Evolutionary conservation across 441 rosid genomes (phyloP), one percentile per base, ranked within the genome.

Genomic region (Theobroma grandiflorum): DNA sequence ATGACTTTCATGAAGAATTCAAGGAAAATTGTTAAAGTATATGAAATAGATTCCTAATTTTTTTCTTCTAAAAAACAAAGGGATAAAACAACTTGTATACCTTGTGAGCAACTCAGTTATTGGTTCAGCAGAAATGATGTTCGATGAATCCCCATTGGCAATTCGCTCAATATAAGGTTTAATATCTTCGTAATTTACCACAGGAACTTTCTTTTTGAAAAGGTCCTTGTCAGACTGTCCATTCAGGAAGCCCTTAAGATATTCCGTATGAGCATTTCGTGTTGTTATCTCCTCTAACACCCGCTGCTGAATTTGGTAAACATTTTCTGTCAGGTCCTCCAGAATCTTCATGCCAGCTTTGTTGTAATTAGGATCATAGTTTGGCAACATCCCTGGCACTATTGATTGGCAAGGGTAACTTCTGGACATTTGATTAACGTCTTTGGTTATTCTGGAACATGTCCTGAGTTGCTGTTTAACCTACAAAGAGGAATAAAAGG

Each of bases 31-130:
- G 43, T 14, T 26, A 22, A 47, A 26, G n/a, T 69, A 14, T 14
- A 14, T 2, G 1, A 45, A 14, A 42, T 40, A 67, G 6, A 38
- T 71, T 14, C 8, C 8, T 53, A 71, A 57, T 33, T 8, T 6
- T 6, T 8, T 37, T 16, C 8, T 26, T 6, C 1, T 35, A 8
- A 42, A 2, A 3, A 4, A 8, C 42, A 47, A 52, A 8, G 31
- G 31, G 31, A 43, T 68, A 43, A 69, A 14, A 18, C 15, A n/a
- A 31, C 18, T 9, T 62, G 16, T 35, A 26, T 80, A 91, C 98
- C 98, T 95, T 31, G 98, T 95, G 82, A 93, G 95, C 16, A 95
- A 88, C 82, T 95, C 98, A n/a, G 92, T 89, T 81, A 95, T 93
- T 38, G 95, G 93, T 22, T 92, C 88, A 43, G 92, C 82, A 15